A percentile compares a stretch with the other conserved stretches of the same genome.
Evolutionary conservation across 768 basidiomycete genomes (phyloP).

Genomic region (Lactarius hengduanensis): DNA sequence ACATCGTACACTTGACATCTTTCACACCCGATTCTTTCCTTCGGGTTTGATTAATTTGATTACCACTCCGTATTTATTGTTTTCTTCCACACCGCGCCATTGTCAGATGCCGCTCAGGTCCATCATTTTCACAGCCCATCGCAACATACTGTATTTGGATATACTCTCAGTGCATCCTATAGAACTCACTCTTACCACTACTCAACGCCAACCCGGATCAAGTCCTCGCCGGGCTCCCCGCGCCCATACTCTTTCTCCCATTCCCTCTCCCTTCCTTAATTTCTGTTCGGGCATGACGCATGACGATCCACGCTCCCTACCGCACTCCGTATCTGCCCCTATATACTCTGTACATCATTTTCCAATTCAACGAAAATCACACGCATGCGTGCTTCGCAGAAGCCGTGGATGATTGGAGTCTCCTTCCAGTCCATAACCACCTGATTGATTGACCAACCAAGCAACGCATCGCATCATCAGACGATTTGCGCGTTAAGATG

Average conservation of each 20-base stretch:
- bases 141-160: neutral
- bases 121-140: neutral
- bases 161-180: neutral
- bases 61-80: neutral
- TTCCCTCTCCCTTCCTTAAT: neutral
- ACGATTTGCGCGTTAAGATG: neutral
- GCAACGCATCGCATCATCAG: neutral
- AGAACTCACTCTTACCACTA: neutral
- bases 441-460: neutral
- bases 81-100: neutral
- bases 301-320: neutral
- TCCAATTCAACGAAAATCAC: neutral
- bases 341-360: neutral
- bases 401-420: neutral
- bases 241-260: neutral
- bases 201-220: neutral
- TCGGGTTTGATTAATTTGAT: slow-evolving; percentile 1
- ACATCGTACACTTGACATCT: neutral
- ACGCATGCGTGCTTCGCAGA: neutral
- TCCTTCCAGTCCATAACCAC: neutral
- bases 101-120: neutral
- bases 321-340: neutral
- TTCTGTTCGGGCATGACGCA: neutral
- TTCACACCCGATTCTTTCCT: neutral
- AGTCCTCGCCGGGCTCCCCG: neutral